Base-by-base conservation (phyloP, 192 early-diverging fungal species). In the Dimargaris cristalligena region DNA sequence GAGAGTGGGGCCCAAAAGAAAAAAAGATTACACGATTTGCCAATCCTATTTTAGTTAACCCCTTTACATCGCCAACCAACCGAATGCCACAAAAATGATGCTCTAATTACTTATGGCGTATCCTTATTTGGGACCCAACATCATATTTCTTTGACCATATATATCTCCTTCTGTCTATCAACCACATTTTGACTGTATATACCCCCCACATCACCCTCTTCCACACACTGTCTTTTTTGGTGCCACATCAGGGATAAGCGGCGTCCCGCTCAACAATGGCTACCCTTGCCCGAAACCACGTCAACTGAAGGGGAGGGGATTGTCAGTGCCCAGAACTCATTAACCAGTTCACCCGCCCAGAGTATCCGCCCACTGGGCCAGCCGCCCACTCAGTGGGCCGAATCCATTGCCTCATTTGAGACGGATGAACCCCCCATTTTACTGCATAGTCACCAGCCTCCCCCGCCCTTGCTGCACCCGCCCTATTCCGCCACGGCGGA, bases 391-490 rank as follows among this genome's bases (percentile, higher is more conserved):
- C 50, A 9, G 50, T 18, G 6, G 26, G 6, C 6, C 26, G 8
- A 52, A 20, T 20, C 30, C 25, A 52, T 52, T 6, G 50, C 6
- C 50, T 4, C 8, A 52, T 11, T n/a, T n/a, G n/a, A n/a, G n/a
- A n/a, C 26, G 8, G 50, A 31, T 11, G 30, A 29, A 18, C 20
- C 50, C 6, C 25, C 25, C 6, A 52, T 11, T 6, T 20, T 52
- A 6, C 6, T 20, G 8, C 8, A 18, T 11, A 26, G 30, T 29
- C 50, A 26, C 8, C 11, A 52, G 8, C 30, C 3, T 54, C 70
- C 44, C 69, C 67, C 25, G 60, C 68, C 1, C 28, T 44, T 31
- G 61, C 59, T 3, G 50, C 62, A 13, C 41, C 59, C 23, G 64
- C 66, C 22, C 65, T 66, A 38, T 26, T 31, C 11, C 50, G 30